Base-by-base conservation (phyloP, 305 asterid genomes). In the Lippia alba region DNA sequence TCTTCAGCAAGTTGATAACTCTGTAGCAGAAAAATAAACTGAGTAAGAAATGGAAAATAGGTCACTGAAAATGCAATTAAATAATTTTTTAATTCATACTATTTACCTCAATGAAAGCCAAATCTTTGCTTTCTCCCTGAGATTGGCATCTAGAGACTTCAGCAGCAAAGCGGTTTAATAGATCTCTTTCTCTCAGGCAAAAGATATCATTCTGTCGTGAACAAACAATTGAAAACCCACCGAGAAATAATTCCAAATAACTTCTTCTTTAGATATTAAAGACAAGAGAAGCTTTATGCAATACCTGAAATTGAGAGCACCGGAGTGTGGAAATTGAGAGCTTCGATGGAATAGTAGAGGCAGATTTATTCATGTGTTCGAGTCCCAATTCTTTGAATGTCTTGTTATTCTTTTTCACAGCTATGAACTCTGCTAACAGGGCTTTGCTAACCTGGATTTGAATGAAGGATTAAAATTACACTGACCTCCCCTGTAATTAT, bases 1-100 rank as follows among this genome's bases (percentile, higher is more conserved):
- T 94, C 99, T 84, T 89, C 99, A 58, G 99, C 99, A 40, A 94
- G 90, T 82, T 89, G 97, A 71, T 94, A 89, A 73, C 89, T 83
- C 99, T 92, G 92, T 61, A 59, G 16, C 45, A 64, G 51, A 62
- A 24, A 15, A 56, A 59, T 15, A 48, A 33, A 45, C 6, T 4
- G 41, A 32, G 67, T 68, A 30, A 66, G 40, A 69, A 68, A 70
- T 6, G 34, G 50, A 41, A 14, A 66, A 4, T 34, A 15, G 34
- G 39, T 20, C 44, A 56, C 66, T 61, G 11, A 53, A 51, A 53
- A 64, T 63, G 62, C 4, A 66, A n/a, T 0, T 61, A 41, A 24
- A 24, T 2, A 46, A 40, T 68, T 56, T 36, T 45, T n/a, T 16
- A 20, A 49, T 66, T 64, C 40, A 45, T 36, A 36, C 49, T 51